A percentile compares a stretch with the other conserved stretches of the same genome.
Evolutionary conservation across 2,329 filamentous ascomycete species (phyloP).

Genomic region (Beauveria bassiana): DNA sequence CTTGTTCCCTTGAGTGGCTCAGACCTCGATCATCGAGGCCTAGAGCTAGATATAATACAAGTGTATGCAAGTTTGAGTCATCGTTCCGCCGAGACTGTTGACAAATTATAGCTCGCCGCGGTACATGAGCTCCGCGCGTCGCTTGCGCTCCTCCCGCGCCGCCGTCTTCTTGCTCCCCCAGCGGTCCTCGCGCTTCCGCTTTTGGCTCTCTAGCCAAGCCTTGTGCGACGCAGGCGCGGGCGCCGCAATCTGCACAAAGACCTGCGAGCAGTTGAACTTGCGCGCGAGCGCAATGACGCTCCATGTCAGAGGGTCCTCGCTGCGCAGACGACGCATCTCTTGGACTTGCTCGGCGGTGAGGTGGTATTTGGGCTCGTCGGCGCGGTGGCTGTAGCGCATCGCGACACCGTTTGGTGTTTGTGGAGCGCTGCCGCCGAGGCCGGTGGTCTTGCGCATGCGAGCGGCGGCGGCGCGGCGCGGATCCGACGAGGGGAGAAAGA

Average conservation of each 20-base stretch:
- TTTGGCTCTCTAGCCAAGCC: slow-evolving; percentile 34
- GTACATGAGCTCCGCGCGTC: slow-evolving; percentile 45
- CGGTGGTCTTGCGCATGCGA: slow-evolving; percentile 32
- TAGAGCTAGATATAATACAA: slow-evolving; percentile 3
- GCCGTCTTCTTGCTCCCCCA: slow-evolving; percentile 50
- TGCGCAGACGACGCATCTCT: slow-evolving; percentile 51
- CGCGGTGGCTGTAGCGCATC: slow-evolving; percentile 27
- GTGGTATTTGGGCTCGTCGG: slow-evolving; percentile 36
- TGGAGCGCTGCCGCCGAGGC: slow-evolving; percentile 17
- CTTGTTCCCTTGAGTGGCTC: neutral
- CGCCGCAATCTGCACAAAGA: slow-evolving; percentile 53
- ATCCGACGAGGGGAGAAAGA: slow-evolving; percentile 53
- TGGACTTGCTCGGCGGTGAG: slow-evolving; percentile 47
- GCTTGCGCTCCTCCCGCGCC: slow-evolving; percentile 47
- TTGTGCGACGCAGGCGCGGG: slow-evolving; percentile 41
- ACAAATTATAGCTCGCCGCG: slow-evolving; percentile 39
- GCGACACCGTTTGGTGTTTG: slow-evolving; percentile 21
- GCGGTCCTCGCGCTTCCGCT: slow-evolving; percentile 41
- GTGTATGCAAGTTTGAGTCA: neutral
- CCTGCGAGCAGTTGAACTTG: slow-evolving; percentile 46
- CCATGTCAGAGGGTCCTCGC: slow-evolving; percentile 46
- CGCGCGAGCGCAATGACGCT: slow-evolving; percentile 44
- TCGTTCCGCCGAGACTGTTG: neutral
- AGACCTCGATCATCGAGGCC: neutral
- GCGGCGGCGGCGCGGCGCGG: slow-evolving; percentile 45